Base-by-base conservation (phyloP, 2,329 filamentous ascomycete species). In the Fusarium graminum region DNA sequence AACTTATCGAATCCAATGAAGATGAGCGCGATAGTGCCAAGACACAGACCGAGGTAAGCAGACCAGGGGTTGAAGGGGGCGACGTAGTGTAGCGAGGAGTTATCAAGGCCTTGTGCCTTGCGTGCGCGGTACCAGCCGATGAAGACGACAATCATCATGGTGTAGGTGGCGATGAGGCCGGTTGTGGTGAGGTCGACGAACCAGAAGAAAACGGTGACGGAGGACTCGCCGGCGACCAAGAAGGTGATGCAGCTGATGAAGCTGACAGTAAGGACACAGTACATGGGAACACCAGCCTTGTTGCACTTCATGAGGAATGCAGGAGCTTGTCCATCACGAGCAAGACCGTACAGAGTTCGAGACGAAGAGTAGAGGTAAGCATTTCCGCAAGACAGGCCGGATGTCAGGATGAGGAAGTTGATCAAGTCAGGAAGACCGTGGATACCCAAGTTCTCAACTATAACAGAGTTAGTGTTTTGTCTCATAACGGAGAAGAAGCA, bases 401-500 rank as follows among this genome's bases (percentile, higher is more conserved):
- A 79, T 8, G 89, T 87, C 45, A 92, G 80, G 67, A 92, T 87
- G 30, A 87, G 86, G 29, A 84, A 85, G 72, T 88, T 88, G 64
- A 86, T 81, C 36, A 88, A 75, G 49, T 84, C 78, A 12, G 85
- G 84, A 14, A 88, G 80, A 13, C 81, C 83, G 1, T 70, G 71
- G 55, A 88, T 82, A 16, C 80, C 77, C 49, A 86, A 68, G 69
- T 86, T 84, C 57, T 80, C 76, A 78, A 88, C 65, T 68, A 14
- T 1, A 16, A 5, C 14, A 7, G 17, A n/a, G 51, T 64, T 16
- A 68, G 54, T 4, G 28, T n/a, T 29, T 10, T 14, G 2, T 7
- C 25, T 14, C 6, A 4, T 4, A 8, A 4, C 4, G 2, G 19
- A 14, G 2, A 12, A 13, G 6, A 2, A 11, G 3, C 7, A 4